Conservation (phyloP, 2,329 filamentous ascomycete species). For the Penicillium sp. region DNA sequence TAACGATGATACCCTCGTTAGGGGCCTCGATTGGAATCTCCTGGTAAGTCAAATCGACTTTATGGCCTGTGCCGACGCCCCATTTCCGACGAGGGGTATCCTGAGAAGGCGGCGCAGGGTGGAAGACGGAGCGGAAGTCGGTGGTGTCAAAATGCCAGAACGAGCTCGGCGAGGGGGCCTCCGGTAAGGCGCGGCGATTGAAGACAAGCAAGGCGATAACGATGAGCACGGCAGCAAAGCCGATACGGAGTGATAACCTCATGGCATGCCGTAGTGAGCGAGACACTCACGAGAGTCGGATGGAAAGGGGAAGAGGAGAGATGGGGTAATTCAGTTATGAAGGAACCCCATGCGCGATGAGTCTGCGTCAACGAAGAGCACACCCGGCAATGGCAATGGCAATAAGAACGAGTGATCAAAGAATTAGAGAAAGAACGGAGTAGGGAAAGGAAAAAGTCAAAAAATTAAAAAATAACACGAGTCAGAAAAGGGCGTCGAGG, state of each 20-base stretch:
- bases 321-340: background rate
- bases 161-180: conserved; percentile 16
- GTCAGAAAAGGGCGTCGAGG: background rate
- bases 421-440: background rate
- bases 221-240: conserved; percentile 29
- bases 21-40: conserved; percentile 29
- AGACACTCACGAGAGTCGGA: background rate
- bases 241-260: conserved; percentile 26
- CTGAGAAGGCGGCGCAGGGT: conserved; percentile 2
- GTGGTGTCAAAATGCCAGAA: conserved; percentile 28
- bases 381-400: background rate
- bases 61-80: conserved; percentile 12
- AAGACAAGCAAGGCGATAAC: conserved; percentile 28
- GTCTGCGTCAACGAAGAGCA: background rate
- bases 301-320: conserved; percentile 2
- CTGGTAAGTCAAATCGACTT: conserved; percentile 21
- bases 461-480: background rate
- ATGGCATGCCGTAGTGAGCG: conserved; percentile 19
- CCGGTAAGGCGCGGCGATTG: conserved; percentile 22
- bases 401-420: background rate
- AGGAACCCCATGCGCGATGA: background rate
- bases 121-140: conserved; percentile 13
- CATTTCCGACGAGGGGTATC: conserved; percentile 19
- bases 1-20: conserved; percentile 41
- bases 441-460: background rate